Base-by-base conservation (phyloP, 345 rosid genomes). In the Camelina sativa region DNA sequence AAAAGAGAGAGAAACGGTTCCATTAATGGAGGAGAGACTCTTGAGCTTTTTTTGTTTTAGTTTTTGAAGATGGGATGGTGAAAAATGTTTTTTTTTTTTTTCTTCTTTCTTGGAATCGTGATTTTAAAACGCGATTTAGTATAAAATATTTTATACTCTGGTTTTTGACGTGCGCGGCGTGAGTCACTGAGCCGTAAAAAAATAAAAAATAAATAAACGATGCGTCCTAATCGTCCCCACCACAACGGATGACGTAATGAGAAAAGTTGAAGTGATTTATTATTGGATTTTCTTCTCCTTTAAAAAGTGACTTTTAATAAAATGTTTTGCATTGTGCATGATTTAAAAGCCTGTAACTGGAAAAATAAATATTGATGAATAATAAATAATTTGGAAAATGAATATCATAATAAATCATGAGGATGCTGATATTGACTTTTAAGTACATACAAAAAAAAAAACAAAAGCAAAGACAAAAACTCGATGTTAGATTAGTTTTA, bases 21-120 rank as follows among this genome's bases (percentile, higher is more conserved):
- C 74, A 60, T 60, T 67, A 67, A 67, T 68, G 69, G 79, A 20
- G 69, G 64, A 76, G 73, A 57, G 20, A 38, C 13, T 59, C 53
- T 4, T 17, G 58, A 65, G 66, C n/a, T 56, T 65, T 5, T 5
- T 25, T 54, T 13, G 12, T 54, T 19, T 40, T n/a, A 9, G 7
- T 25, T 54, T 15, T 54, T n/a, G 5, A 3, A 65, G 58, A 20
- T 3, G 10, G 15, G 61, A 48, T 1, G 56, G 13, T n/a, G 35
- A 72, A 23, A 50, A 6, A 17, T 69, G n/a, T 0, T 25, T 7
- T 6, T 34, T 34, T 34, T n/a, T n/a, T 4, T 6, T 34, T 1
- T 34, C 25, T 11, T 37, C 5, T 40, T 61, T 25, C 0, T 7
- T 51, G 4, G 5, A 19, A 67, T 7, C 61, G 61, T 11, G 60